Evolutionary conservation across 306 rosid genomes (phyloP), one percentile per base, ranked within the genome.

Genomic region (Dryas alaskensis): DNA sequence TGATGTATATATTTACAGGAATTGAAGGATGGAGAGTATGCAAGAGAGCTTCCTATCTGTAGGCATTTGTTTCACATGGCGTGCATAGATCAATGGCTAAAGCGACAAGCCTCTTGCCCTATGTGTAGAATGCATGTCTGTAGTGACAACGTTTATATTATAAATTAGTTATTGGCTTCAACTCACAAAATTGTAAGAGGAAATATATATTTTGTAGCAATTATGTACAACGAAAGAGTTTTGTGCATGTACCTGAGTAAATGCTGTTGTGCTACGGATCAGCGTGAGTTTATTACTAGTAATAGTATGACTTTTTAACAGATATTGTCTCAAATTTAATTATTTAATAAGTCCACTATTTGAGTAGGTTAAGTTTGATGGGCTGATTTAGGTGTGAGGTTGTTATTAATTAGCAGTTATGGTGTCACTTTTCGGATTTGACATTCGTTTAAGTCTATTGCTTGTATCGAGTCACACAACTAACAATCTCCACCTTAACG

Each of bases 1-100:
- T 65, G 27, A 42, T 74, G 46, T 46, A 44, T 51, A 1, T 47
- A 10, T 58, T 44, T 69, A 70, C 80, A 87, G 91, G 85, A 84
- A 49, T 50, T 77, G 40, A 64, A 74, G 65, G 74, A 76, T 2
- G 87, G 83, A 73, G 84, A 87, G 42, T 51, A 39, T 17, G 81
- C 78, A 16, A 87, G 89, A 76, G 76, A 44, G 37, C 83, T 87
- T 64, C 89, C 87, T 19, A 79, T 65, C 16, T 87, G 91, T 72
- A 77, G 83, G 10, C 91, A 87, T 76, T 47, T 72, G 40, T 87
- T 87, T 67, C 91, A 87, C 49, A 13, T 75, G 81, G 80, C 59
- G 16, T 87, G 91, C 73, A 78, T 84, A 53, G 91, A 87, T 76
- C 57, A 60, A 55, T 87, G 88, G 87, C 81, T 87, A 40, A 70